These are phyloP conservation scores for Cercophora scortea DNA, from an alignment of 495 filamentous ascomycete genomes.

Conservation along the genomic window DNA sequence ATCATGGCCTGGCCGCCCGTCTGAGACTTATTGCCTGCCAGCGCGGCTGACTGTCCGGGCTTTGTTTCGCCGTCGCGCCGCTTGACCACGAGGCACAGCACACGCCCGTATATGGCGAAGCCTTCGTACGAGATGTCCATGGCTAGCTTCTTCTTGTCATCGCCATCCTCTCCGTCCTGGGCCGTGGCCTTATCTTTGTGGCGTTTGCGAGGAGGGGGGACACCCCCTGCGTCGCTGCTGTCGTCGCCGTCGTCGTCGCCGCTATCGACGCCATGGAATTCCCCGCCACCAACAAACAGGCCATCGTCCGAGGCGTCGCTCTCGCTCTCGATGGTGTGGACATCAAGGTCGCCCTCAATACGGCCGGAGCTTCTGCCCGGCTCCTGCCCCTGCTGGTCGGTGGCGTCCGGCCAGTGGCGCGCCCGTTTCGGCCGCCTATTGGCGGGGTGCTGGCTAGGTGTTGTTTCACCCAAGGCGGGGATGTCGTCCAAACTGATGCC, in stretches of 20 bases:
- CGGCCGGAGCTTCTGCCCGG: constrained; percentile 14
- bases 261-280: constrained; percentile 1
- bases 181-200: constrained; percentile 30
- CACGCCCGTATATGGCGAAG: constrained; percentile 87
- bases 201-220: constrained; percentile 39
- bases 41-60: constrained; percentile 18
- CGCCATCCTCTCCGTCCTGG: constrained; percentile 29
- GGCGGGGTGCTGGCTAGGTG: constrained; percentile 19
- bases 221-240: constrained; percentile 13
- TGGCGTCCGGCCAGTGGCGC: constrained; percentile 4
- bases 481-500: constrained; percentile 36
- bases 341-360: constrained; percentile 8
- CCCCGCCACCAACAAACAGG: constrained; percentile 23
- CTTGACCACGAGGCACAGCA: constrained; percentile 86
- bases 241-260: constrained; percentile 16
- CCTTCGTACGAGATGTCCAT: constrained; percentile 86
- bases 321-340: constrained; percentile 7
- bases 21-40: constrained; percentile 20
- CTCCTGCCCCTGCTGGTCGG: constrained; percentile 11
- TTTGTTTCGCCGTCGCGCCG: constrained; percentile 25
- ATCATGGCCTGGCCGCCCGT: constrained; percentile 65
- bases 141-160: constrained; percentile 84
- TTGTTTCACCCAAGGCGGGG: constrained; percentile 30
- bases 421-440: constrained; percentile 22
- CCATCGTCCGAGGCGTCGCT: constrained; percentile 16